Conservation (phyloP, 2,329 filamentous ascomycete genomes). For the Podosphaera fusca region DNA sequence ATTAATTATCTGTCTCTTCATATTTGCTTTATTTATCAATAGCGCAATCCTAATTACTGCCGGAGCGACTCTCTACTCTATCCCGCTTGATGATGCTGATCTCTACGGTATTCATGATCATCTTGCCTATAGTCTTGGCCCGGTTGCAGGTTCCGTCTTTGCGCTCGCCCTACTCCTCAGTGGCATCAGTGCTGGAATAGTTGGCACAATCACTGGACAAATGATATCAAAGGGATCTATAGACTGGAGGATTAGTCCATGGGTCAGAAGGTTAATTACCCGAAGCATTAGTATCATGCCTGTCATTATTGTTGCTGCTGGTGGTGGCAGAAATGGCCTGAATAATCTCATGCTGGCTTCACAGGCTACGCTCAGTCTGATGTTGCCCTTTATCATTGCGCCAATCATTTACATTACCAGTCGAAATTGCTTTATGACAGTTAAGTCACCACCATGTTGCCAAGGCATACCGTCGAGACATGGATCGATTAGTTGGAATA, state of each 20-base stretch:
- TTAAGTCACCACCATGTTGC: not conserved
- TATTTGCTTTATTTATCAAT: slow-evolving; percentile 66
- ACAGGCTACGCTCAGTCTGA: slow-evolving; percentile 55
- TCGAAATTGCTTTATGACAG: slow-evolving; percentile 52
- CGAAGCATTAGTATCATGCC: slow-evolving; percentile 59
- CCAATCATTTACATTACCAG: slow-evolving; percentile 70
- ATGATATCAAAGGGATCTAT: slow-evolving; percentile 70
- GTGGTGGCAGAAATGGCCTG: slow-evolving; percentile 45
- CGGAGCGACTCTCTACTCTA: slow-evolving; percentile 47
- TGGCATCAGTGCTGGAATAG: slow-evolving; percentile 57
- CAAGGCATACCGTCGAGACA: no score
- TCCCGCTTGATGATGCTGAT: slow-evolving; percentile 38
- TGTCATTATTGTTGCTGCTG: slow-evolving; percentile 56
- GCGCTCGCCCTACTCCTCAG: slow-evolving; percentile 57
- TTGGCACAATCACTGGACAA: slow-evolving; percentile 71
- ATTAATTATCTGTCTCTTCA: slow-evolving; percentile 46
- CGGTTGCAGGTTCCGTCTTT: slow-evolving; percentile 57
- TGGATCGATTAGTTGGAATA: no score
- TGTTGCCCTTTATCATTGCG: slow-evolving; percentile 59
- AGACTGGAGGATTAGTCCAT: slow-evolving; percentile 48
- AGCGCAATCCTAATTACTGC: slow-evolving; percentile 61
- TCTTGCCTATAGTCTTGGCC: slow-evolving; percentile 38
- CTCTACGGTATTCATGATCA: slow-evolving; percentile 63
- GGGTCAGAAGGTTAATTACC: slow-evolving; percentile 55
- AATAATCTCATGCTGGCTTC: slow-evolving; percentile 46